phyloP scores from a whole-genome alignment of 768 basidiomycete genomes.

The Hydnomerulius pinastri region DNA sequence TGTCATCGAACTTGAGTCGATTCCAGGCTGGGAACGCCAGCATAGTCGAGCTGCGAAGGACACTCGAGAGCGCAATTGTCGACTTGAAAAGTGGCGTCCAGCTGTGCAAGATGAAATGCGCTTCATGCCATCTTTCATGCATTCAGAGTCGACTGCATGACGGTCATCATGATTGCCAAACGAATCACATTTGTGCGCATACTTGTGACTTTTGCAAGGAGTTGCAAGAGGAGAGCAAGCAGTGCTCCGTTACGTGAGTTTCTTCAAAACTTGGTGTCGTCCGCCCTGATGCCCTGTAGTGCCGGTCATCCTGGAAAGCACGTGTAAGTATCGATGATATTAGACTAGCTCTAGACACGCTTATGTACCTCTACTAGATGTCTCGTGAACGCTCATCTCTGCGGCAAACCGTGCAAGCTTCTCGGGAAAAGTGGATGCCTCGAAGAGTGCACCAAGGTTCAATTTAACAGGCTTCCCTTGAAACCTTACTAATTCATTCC shows the following conservation, averaged over 20 bases:
- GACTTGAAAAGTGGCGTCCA: conserved; percentile 45
- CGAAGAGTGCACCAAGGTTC: conserved; percentile 48
- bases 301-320: neutral
- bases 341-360: too few relatives aligned
- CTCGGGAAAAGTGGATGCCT: neutral
- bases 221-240: conserved; percentile 26
- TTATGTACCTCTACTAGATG: neutral
- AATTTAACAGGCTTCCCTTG: neutral
- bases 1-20: conserved; percentile 44
- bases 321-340: neutral
- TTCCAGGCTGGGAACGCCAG: conserved; percentile 44
- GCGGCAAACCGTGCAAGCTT: neutral
- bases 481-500: neutral
- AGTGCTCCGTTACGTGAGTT: conserved; percentile 46
- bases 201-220: conserved; percentile 37
- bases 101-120: conserved; percentile 49
- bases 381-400: neutral
- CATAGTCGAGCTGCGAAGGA: conserved; percentile 42
- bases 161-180: conserved; percentile 45
- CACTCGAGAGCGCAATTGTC: conserved; percentile 39
- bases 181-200: conserved; percentile 44
- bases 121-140: conserved; percentile 47
- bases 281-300: neutral
- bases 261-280: neutral
- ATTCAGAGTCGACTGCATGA: conserved; percentile 46